Base-by-base conservation (phyloP, 768 basidiomycete genomes). In the Serendipita sp. region DNA sequence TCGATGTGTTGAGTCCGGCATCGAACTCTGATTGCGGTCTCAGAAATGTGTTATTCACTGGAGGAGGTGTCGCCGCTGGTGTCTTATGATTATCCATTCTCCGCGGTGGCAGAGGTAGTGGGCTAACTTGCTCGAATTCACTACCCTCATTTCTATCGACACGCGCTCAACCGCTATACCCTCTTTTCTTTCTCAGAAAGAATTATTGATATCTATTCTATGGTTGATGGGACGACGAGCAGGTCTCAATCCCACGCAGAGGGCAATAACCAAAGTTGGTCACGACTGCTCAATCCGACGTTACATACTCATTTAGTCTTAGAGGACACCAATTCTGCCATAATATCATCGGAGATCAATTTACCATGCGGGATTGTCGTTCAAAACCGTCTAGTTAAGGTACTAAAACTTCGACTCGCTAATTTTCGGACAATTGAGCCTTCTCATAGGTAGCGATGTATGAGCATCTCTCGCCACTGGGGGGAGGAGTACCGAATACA, bases 371-470 rank as follows among this genome's bases (percentile, higher is more conserved):
- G 56, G 32, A 37, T 16, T 7, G 56, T 64, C 10, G 64, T 79
- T 0, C 74, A 70, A 5, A 82, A 82, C 69, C 72, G 79, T 11
- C 74, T 82, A 15, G 76, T 77, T 67, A 82, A 82, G 75, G 80
- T 78, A 54, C n/a, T 5, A 5, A 41, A 13, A 41, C 18, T 34
- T 51, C 13, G 7, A 16, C 11, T 30, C n/a, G 35, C 44, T 34
- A 38, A 10, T 3, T 63, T 32, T 30, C 45, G 46, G 32, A 15
- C 0, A 3, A n/a, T 8, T 30, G 35, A 60, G 18, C 24, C 56
- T 24, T 28, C 16, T n/a, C 24, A 32, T 69, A 97, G 92, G 89
- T 83, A n/a, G 85, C 94, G 0, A 79, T 94, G 81, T 94, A 93
- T 68, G 94, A 97, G 72, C 86, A 91, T 69, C 77, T 95, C 8